phyloP scores from a whole-genome alignment of 2,329 filamentous ascomycete species.

The Clathrospora elynae region DNA sequence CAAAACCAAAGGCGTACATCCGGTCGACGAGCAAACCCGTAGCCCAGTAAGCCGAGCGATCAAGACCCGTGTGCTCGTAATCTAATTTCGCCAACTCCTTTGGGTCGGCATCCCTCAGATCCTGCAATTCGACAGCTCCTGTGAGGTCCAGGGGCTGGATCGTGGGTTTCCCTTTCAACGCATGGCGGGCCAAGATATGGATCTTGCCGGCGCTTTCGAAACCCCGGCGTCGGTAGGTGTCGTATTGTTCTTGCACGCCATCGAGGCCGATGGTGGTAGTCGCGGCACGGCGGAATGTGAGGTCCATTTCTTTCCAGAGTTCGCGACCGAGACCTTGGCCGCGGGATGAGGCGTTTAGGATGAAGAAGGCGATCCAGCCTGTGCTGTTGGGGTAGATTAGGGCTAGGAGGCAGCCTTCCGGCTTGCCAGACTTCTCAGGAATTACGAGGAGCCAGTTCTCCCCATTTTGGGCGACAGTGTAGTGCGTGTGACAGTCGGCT shows the following conservation, averaged over 20 bases:
- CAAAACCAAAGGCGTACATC: conserved; percentile 36
- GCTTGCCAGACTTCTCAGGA: conserved; percentile 26
- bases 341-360: conserved; percentile 36
- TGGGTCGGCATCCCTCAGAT: conserved; percentile 30
- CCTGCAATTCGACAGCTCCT: conserved; percentile 19
- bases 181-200: conserved; percentile 33
- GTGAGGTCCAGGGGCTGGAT: conserved; percentile 3
- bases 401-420: conserved; percentile 42
- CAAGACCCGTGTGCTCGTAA: conserved; percentile 40
- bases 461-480: conserved; percentile 28
- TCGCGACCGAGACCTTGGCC: conserved; percentile 41
- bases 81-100: conserved; percentile 33
- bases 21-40: conserved; percentile 34
- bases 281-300: conserved; percentile 22
- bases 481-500: too few relatives aligned
- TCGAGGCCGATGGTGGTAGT: conserved; percentile 43
- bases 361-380: conserved; percentile 49
- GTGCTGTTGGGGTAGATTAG: conserved; percentile 44
- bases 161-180: conserved; percentile 17
- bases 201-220: conserved; percentile 40
- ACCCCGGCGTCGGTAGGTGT: conserved; percentile 43
- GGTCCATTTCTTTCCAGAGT: conserved; percentile 39
- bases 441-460: conserved; percentile 40
- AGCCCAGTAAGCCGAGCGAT: conserved; percentile 40
- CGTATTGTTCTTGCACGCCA: conserved; percentile 45